Evolutionary conservation across 768 basidiomycete species (phyloP), one percentile per base, ranked within the genome.

Genomic region (Boletus bicolor): DNA sequence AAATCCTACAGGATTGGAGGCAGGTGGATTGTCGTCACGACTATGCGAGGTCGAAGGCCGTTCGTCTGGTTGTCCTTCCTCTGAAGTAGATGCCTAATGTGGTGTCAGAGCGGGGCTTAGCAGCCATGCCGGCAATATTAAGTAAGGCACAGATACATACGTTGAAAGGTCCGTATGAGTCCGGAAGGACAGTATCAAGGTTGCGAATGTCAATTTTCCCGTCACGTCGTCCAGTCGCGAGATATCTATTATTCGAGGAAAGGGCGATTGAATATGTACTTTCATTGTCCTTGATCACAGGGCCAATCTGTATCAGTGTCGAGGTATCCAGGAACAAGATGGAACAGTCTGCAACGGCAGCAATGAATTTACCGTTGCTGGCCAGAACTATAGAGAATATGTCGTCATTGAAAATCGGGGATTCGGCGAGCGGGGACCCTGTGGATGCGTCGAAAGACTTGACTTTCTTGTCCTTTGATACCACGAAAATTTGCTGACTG

Each of bases 251-350:
- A 8, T 37, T 2, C 2, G 19, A 1, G 5, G 36, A 37, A 17
- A 30, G 28, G 8, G 38, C 38, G 5, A 39, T 19, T 10, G 38
- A 5, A 1, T 5, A 11, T 9, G n/a, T 4, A 1, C 0, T 0
- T n/a, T 1, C 9, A n/a, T 3, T n/a, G n/a, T 9, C n/a, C n/a
- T 39, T n/a, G 2, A 39, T 39, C n/a, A 8, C 38, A n/a, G n/a
- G 17, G 38, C 0, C 4, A n/a, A 39, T 39, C 4, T 10, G 38
- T 5, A n/a, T 4, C n/a, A n/a, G 38, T 4, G 38, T 39, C 4
- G n/a, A n/a, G 9, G 38, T 5, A n/a, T 39, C 38, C 9, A 39
- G 38, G 17, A 39, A 39, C 9, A 9, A n/a, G 38, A 39, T 10
- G 38, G 4, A 10, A n/a, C 9, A 0, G 8, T 3, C 1, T n/a